Evolutionary conservation across 139 green algal genomes (phyloP).

Genomic region (Tetratostichococcus sp.): DNA sequence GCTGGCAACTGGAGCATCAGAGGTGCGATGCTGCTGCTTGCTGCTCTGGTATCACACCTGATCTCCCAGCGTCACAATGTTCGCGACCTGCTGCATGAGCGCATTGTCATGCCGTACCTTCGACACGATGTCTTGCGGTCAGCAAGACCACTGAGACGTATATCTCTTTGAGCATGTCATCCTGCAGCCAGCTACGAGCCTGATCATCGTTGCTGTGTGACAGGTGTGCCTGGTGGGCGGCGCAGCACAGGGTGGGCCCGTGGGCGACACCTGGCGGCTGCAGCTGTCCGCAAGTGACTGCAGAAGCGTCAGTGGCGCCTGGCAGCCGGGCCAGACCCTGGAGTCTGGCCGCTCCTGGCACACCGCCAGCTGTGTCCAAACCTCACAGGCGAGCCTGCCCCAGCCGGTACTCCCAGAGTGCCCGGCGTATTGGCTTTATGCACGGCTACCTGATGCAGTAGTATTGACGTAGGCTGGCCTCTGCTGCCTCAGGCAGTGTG

Average conservation of each 20-base stretch:
- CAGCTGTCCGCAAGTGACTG: neutral
- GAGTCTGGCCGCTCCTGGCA: conserved; percentile 13
- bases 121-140: too few relatives aligned
- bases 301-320: neutral
- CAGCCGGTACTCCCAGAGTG: neutral
- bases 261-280: conserved; percentile 23
- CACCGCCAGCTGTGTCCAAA: neutral
- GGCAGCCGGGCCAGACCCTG: neutral
- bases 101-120: too few relatives aligned
- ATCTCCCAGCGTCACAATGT: too few relatives aligned
- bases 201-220: neutral
- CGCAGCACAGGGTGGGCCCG: neutral
- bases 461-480: neutral
- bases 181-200: neutral
- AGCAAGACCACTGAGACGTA: too few relatives aligned
- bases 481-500: neutral
- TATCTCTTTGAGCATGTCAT: too few relatives aligned
- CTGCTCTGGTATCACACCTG: too few relatives aligned
- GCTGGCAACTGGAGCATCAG: neutral
- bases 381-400: neutral
- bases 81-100: too few relatives aligned
- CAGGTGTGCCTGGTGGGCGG: conserved; percentile 21
- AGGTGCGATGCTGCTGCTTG: neutral
- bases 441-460: too few relatives aligned
- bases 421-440: too few relatives aligned